Evolutionary conservation across 2,329 filamentous ascomycete genomes (phyloP), one percentile per base, ranked within the genome.

Genomic region (Fusarium nurragi): DNA sequence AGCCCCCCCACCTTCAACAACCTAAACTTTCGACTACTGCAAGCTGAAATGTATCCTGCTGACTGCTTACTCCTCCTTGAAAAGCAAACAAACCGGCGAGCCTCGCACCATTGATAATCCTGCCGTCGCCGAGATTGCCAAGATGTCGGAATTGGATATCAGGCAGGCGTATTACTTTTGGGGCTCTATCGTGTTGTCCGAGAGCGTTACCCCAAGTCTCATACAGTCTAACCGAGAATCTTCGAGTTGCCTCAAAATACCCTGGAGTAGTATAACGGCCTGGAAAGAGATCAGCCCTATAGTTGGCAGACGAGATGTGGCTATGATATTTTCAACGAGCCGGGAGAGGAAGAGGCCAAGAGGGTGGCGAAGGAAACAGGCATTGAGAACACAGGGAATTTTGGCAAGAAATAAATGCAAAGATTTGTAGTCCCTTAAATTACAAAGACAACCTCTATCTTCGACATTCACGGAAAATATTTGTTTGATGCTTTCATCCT

Each of bases 141-240:
- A 83, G 64, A 76, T 79, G 22, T 72, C 84, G 8, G 77, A 75
- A 21, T 82, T 82, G 68, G 78, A 82, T 45, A 79, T 81, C 5
- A 82, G 81, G 4, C 79, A 82, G 39, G 68, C 85, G 11, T 73
- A 85, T 16, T 79, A 85, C 56, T 81, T 80, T 39, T 86, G 84
- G 83, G 81, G 84, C 2, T 84, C 81, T 2, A 78, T 83, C 9
- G 83, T 84, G 9, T 72, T 87, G 36, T 82, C 84, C 16, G 86
- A 87, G 74, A 83, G 80, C 44, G 83, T 85, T 4, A 86, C 83
- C 0, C 78, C 81, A 2, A 77, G 77, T 13, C 77, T 84, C 30
- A 85, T 87, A 50, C 76, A 77, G 49, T 76, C 77, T 39, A 86
- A 85, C 50, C 77, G 83, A 55, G 68, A 75, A 30, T 60, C 8